phyloP scores from a whole-genome alignment of 306 rosid genomes.

The Inga leiocalycina region DNA sequence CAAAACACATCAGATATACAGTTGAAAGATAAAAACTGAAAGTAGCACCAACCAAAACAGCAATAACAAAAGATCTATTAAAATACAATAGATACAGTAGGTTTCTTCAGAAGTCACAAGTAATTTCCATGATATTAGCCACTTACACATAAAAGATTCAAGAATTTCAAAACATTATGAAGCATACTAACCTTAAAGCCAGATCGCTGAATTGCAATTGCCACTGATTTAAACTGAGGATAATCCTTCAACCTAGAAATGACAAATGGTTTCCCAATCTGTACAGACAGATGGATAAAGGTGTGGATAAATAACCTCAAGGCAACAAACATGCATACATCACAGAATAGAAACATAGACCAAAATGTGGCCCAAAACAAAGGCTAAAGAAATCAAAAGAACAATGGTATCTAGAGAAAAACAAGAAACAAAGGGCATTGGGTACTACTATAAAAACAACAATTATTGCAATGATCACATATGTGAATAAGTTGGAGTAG shows the following conservation, averaged over 20 bases:
- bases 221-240: slow-evolving; percentile 77
- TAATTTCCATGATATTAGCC: neutral
- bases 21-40: neutral
- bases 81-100: neutral
- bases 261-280: slow-evolving; percentile 80
- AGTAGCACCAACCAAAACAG: neutral
- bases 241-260: slow-evolving; percentile 86
- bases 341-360: neutral
- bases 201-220: slow-evolving; percentile 75
- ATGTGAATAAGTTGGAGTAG: too few species aligned
- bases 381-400: slow-evolving; percentile 12
- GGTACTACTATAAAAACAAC: slow-evolving; percentile 8
- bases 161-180: neutral
- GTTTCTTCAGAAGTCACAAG: neutral
- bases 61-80: slow-evolving; percentile 9
- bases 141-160: neutral
- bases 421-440: slow-evolving; percentile 3
- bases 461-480: too few species aligned
- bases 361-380: slow-evolving; percentile 22
- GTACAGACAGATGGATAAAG: slow-evolving; percentile 38
- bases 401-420: neutral
- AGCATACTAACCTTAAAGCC: slow-evolving; percentile 79
- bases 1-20: neutral
- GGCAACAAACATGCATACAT: slow-evolving; percentile 23
- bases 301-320: slow-evolving; percentile 19